Percentiles rank a stretch among this genome's conserved stretches.
phyloP scores from a whole-genome alignment of 2,329 filamentous ascomycete genomes.

The Clarireedia paspali region DNA sequence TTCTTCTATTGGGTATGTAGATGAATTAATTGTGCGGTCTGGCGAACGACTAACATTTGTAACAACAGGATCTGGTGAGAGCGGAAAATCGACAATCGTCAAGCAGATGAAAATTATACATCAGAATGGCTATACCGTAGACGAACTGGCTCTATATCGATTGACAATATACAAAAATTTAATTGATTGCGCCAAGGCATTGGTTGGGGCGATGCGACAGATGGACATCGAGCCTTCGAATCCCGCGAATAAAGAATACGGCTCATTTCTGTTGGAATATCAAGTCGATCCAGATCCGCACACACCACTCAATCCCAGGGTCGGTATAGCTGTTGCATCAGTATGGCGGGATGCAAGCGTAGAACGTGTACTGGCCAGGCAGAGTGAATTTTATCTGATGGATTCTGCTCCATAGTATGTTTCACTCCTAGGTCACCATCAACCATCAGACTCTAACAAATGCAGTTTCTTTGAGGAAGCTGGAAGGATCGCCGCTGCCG shows the following conservation, averaged over 20 bases:
- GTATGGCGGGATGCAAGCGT: constrained; percentile 88
- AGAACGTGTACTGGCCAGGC: constrained; percentile 77
- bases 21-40: constrained; percentile 12
- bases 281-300: constrained; percentile 86
- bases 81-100: constrained; percentile 97
- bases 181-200: constrained; percentile 89
- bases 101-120: constrained; percentile 99
- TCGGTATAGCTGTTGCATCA: constrained; percentile 75
- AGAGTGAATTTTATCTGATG: constrained; percentile 98
- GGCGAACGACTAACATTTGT: constrained; percentile 16
- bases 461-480: constrained; percentile 92
- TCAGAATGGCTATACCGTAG: constrained; percentile 90
- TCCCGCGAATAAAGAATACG: constrained; percentile 63
- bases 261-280: constrained; percentile 78
- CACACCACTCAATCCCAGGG: constrained; percentile 69
- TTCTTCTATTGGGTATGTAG: constrained; percentile 76
- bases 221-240: constrained; percentile 76
- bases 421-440: not conserved
- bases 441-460: constrained; percentile 13
- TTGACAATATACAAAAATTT: constrained; percentile 98
- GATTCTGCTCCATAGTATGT: constrained; percentile 93
- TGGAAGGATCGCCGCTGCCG: constrained; percentile 69
- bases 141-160: constrained; percentile 89
- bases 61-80: constrained; percentile 81
- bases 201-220: constrained; percentile 85